phyloP scores from a whole-genome alignment of 2,329 filamentous ascomycete species.

The Penicillium sp. region DNA sequence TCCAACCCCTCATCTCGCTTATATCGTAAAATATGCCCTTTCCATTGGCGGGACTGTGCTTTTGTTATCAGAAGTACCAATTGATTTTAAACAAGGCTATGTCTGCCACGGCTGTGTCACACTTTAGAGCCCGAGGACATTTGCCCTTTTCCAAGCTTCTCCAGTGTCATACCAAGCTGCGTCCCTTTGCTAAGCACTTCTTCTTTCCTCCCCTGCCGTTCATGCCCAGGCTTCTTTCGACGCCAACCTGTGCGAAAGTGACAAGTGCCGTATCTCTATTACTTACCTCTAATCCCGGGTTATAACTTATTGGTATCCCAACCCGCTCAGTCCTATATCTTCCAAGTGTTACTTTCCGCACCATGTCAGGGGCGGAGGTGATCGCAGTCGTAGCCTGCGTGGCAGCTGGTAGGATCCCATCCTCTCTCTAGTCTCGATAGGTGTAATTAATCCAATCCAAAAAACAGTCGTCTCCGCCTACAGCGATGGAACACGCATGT shows the following conservation, averaged over 20 bases:
- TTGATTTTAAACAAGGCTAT: not conserved
- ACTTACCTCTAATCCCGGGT: too few species aligned
- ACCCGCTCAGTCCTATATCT: not conserved
- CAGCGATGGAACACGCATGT: conserved; percentile 30
- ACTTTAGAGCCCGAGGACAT: not conserved
- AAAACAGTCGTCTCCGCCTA: conserved; percentile 32
- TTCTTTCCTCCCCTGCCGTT: not conserved
- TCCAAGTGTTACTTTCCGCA: not conserved
- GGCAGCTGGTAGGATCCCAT: conserved; percentile 18
- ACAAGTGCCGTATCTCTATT: too few species aligned
- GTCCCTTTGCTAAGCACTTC: not conserved
- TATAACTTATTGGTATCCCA: not conserved
- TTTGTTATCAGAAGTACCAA: conserved; percentile 6
- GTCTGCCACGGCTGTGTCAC: not conserved
- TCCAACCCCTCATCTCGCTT: conserved; percentile 8
- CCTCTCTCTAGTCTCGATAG: not conserved
- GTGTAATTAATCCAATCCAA: not conserved
- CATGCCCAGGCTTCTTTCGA: not conserved
- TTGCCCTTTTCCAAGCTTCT: not conserved
- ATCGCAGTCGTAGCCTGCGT: conserved; percentile 24
- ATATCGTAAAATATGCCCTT: not conserved
- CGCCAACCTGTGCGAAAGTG: not conserved
- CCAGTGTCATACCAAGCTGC: not conserved
- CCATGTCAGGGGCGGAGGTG: conserved; percentile 24
- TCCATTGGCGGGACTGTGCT: conserved; percentile 5